Evolutionary conservation across 2,329 filamentous ascomycete species (phyloP), one percentile per base, ranked within the genome.

Genomic region (Trichophaea hybrida): DNA sequence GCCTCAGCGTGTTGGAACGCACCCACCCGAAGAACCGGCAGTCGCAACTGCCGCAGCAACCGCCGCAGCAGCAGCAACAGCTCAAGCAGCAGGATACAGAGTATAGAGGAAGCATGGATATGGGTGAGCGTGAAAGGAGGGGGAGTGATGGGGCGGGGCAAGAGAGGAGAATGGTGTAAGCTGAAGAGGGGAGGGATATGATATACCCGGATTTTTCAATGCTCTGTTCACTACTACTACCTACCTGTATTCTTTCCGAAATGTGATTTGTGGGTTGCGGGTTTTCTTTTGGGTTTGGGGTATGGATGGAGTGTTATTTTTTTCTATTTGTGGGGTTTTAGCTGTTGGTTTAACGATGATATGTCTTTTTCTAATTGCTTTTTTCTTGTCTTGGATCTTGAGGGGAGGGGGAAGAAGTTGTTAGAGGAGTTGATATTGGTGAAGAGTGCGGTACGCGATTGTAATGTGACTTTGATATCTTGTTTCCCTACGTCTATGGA

Each of bases 81-180:
- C 10, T 50, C n/a, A 50, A 24, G 17, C 8, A 17, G 12, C 51
- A 54, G 10, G 24, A 54, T 54, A 13, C 13, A 4, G 35, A 54
- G 13, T 37, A 54, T 38, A 54, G 51, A 24, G 51, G 32, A 4
- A 54, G 51, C n/a, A 33, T 54, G n/a, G 51, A 54, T 40, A 54
- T 54, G 51, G 51, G 51, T 15, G 51, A 54, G 13, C 24, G 35
- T 5, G 32, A 5, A 6, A 34, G 51, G 24, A 35, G 51, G 32
- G 35, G 24, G 13, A 17, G 32, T 51, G 48, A 31, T 24, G 13
- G 13, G 15, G 48, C 24, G 40, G 40, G n/a, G 24, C 24, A 46
- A 17, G 40, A 12, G 40, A 46, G 10, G 40, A 46, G 40, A 46
- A 46, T 7, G 24, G 40, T 46, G 24, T n/a, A 17, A 46, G 5